Base-by-base conservation (phyloP, 139 green algal genomes). In the Desmodesmus armatus region DNA sequence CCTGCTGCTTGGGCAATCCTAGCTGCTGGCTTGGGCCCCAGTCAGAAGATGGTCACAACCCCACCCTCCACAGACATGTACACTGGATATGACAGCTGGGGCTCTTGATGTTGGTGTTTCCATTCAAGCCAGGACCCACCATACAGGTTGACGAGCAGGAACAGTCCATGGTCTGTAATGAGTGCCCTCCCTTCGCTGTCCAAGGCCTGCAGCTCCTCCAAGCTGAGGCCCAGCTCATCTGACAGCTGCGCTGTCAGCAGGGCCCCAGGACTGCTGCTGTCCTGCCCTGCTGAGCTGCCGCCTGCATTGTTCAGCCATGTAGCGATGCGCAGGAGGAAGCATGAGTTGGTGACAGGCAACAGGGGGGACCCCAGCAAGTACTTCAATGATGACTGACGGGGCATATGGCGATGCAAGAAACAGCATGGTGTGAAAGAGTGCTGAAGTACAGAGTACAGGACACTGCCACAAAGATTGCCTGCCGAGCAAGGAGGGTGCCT, bases 71-170 rank as follows among this genome's bases (percentile, higher is more conserved):
- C n/a, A n/a, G n/a, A n/a, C n/a, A n/a, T n/a, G n/a, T n/a, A n/a
- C n/a, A n/a, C n/a, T n/a, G n/a, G n/a, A n/a, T n/a, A n/a, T n/a
- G n/a, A n/a, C n/a, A n/a, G n/a, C n/a, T n/a, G n/a, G n/a, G n/a
- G n/a, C n/a, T n/a, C n/a, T n/a, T n/a, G n/a, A n/a, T n/a, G n/a
- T n/a, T n/a, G n/a, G n/a, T n/a, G n/a, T n/a, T n/a, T n/a, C n/a
- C n/a, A n/a, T n/a, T n/a, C n/a, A n/a, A n/a, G 9, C 33, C 91
- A 40, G 2, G 85, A 76, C 4, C 86, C 86, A 43, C 55, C 87
- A 71, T 87, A 87, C 47, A 89, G 75, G 79, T 95, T 95, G 74
- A 94, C 86, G 3, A 96, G 78, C 41, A 94, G 78, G 60, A 95
- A 89, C 0, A 72, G 40, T 13, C 90, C 88, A 63, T 93, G 92